Percentiles rank a stretch among this genome's conserved stretches.
Evolutionary conservation across 371 early-diverging fungal species (phyloP).

Genomic region (Rhizopus microsporus): DNA sequence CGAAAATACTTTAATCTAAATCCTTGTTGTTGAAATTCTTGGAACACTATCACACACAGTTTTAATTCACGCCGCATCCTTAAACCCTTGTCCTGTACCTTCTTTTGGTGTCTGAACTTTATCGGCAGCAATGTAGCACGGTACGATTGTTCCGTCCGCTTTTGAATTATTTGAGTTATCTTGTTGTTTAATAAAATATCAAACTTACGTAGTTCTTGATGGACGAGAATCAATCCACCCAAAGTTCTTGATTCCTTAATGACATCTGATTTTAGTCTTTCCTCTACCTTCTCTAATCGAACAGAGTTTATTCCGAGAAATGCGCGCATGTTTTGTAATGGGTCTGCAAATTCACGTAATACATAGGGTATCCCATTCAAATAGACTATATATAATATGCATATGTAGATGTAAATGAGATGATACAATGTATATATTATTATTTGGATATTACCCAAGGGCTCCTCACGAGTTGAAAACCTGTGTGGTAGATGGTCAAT

Average conservation of each 20-base stretch:
- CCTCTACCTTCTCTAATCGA: conserved; percentile 73
- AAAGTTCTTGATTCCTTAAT: conserved; percentile 55
- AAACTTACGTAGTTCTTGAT: conserved; percentile 64
- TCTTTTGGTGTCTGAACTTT: conserved; percentile 65
- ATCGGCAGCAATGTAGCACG: conserved; percentile 67
- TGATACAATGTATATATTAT: not conserved
- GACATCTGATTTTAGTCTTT: conserved; percentile 68
- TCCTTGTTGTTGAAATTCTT: conserved; percentile 41
- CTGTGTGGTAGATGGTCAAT: conserved; percentile 32
- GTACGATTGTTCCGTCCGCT: conserved; percentile 60
- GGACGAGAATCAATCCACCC: conserved; percentile 65
- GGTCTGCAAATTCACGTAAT: conserved; percentile 61
- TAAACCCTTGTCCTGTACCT: conserved; percentile 25
- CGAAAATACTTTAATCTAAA: conserved; percentile 60
- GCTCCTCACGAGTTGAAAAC: conserved; percentile 77
- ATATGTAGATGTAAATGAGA: not conserved
- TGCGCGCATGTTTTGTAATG: conserved; percentile 66
- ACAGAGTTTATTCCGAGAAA: conserved; percentile 67
- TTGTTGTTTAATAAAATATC: not conserved
- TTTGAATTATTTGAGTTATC: conserved; percentile 4
- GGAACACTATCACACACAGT: conserved; percentile 44
- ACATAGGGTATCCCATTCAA: conserved; percentile 70
- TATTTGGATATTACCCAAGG: conserved; percentile 43
- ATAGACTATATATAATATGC: conserved; percentile 40
- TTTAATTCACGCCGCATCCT: not conserved